These are phyloP conservation scores for Rhodocollybia butyracea DNA, from an alignment of 768 basidiomycete species.

Conservation along the genomic window DNA sequence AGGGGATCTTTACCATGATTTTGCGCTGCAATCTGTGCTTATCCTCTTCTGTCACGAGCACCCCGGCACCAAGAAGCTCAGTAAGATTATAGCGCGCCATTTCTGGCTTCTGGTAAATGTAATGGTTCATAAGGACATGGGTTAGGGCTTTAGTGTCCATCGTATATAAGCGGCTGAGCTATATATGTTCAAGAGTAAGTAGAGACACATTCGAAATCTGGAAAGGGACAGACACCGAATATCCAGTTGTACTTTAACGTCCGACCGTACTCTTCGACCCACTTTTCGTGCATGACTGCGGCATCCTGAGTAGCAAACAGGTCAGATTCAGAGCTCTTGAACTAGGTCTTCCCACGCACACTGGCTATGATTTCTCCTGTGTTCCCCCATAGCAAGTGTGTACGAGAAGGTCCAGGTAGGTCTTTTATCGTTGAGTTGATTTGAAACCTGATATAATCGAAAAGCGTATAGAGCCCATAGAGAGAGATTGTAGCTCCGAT, in stretches of 20 bases:
- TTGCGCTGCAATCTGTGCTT: slow-evolving; percentile 46
- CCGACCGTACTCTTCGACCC: slow-evolving; percentile 34
- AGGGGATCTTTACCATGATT: slow-evolving; percentile 30
- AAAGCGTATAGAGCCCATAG: slow-evolving; percentile 16
- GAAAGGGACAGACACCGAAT: slow-evolving; percentile 31
- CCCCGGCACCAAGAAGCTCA: slow-evolving; percentile 42
- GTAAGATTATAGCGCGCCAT: slow-evolving; percentile 32
- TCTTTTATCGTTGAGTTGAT: slow-evolving; percentile 25
- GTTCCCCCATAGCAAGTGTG: slow-evolving; percentile 32
- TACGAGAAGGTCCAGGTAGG: slow-evolving; percentile 34
- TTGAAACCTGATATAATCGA: slow-evolving; percentile 9
- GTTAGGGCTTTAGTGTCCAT: slow-evolving; percentile 60
- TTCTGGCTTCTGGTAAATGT: slow-evolving; percentile 56
- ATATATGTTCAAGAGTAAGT: neutral
- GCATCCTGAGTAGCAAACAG: slow-evolving; percentile 13
- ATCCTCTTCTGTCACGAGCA: slow-evolving; percentile 48
- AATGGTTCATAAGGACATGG: slow-evolving; percentile 57
- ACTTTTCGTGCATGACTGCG: slow-evolving; percentile 23
- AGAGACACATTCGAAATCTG: neutral
- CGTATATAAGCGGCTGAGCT: slow-evolving; percentile 46
- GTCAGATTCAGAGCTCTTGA: neutral
- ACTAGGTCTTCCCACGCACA: slow-evolving; percentile 12
- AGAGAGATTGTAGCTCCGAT: neutral
- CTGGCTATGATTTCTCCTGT: slow-evolving; percentile 22
- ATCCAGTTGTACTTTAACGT: slow-evolving; percentile 28